phyloP scores from a whole-genome alignment of 305 asterid species.

The Plantago lanceolata region DNA sequence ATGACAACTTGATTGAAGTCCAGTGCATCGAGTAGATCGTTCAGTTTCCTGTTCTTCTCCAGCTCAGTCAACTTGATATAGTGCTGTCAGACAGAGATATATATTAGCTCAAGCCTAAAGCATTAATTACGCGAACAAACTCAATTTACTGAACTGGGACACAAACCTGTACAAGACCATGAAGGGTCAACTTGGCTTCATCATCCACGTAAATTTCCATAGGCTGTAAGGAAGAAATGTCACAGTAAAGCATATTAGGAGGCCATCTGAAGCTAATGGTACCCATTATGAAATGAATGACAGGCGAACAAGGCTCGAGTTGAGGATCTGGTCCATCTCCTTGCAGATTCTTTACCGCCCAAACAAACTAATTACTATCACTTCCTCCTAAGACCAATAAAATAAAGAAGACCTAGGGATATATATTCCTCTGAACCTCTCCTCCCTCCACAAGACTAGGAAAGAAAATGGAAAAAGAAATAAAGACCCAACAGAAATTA shows the following conservation, averaged over 20 bases:
- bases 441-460: conserved; percentile 13
- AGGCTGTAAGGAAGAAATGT: conserved; percentile 76
- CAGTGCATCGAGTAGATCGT: conserved; percentile 79
- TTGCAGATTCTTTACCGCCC: conserved; percentile 37
- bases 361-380: conserved; percentile 28
- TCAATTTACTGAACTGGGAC: background rate
- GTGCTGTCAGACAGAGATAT: conserved; percentile 37
- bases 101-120: too few relatives aligned
- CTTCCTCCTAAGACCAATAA: conserved; percentile 24
- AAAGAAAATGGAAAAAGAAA: background rate
- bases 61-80: conserved; percentile 82
- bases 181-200: conserved; percentile 89
- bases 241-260: conserved; percentile 70
- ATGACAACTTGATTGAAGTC: conserved; percentile 90
- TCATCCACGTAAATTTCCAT: conserved; percentile 95
- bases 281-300: conserved; percentile 73
- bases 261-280: conserved; percentile 46
- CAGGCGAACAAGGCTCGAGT: conserved; percentile 38
- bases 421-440: conserved; percentile 15
- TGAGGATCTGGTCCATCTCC: conserved; percentile 50
- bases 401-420: conserved; percentile 14
- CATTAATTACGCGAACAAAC: too few relatives aligned
- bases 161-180: conserved; percentile 85
- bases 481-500: conserved; percentile 3
- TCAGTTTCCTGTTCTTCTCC: conserved; percentile 81